Base-by-base conservation (phyloP, 345 rosid genomes). In the Populus pruinosa region DNA sequence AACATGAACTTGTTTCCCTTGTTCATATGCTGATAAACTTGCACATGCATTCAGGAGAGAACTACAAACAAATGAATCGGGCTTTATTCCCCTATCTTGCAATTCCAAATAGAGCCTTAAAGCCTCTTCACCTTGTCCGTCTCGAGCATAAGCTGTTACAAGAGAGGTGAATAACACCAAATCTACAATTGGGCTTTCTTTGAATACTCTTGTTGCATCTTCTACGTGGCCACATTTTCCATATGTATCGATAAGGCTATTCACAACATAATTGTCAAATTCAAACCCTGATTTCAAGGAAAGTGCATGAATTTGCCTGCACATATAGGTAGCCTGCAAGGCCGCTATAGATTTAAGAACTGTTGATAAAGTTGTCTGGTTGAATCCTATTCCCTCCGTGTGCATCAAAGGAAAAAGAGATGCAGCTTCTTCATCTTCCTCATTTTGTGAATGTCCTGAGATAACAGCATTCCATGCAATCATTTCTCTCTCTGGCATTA, bases 81-180 rank as follows among this genome's bases (percentile, higher is more conserved):
- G 88, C 75, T 79, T 83, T 72, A 87, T 80, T 27, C 82, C 85
- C 71, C 76, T 82, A 67, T 73, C 78, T 70, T 71, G 87, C 86
- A 84, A 82, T 75, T 86, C 82, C 72, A 79, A 70, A 81, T 86
- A 86, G 20, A 90, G 88, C 83, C 72, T 89, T 43, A 90, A 63
- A 47, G 91, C 91, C 83, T 90, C 92, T 84, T 90, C 94, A 6
- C 94, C 91, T 74, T 84, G 86, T 70, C 92, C 91, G 59, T 71
- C 76, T 75, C 89, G 92, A n/a, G 88, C 82, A 85, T 81, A 87
- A 77, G 86, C 82, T 7, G 90, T 76, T 76, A 89, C 84, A 89
- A 87, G 83, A 59, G 92, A 89, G 4, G 92, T 89, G 77, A 82
- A 82, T 80, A 85, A 85, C 77, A 90, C 82, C 80, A 86, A 71